phyloP scores from a whole-genome alignment of 2,329 filamentous ascomycete genomes.

The Pezicula rhizophila region DNA sequence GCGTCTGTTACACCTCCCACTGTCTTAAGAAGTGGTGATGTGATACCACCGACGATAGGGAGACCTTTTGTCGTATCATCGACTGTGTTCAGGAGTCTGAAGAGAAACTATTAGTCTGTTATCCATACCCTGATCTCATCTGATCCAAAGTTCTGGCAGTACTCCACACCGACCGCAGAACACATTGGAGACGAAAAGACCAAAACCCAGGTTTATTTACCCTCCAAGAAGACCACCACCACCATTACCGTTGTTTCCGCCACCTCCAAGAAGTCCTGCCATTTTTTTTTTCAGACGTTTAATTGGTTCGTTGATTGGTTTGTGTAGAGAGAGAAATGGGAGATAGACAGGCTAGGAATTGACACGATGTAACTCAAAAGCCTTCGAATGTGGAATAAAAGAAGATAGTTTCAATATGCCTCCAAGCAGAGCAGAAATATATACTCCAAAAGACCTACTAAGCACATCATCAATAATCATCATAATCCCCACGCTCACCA shows the following conservation, averaged over 20 bases:
- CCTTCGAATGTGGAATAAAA: too few relatives aligned
- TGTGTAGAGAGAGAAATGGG: too few relatives aligned
- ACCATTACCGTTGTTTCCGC: conserved; percentile 11
- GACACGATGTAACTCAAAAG: too few relatives aligned
- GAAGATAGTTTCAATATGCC: too few relatives aligned
- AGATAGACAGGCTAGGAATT: too few relatives aligned
- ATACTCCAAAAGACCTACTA: too few relatives aligned
- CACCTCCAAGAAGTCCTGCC: conserved; percentile 38
- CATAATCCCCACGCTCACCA: too few relatives aligned
- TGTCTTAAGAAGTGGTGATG: conserved; percentile 19
- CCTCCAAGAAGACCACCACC: conserved; percentile 15
- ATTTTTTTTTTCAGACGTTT: conserved; percentile 19
- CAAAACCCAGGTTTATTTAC: conserved; percentile 14
- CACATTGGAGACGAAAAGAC: neutral
- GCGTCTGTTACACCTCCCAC: conserved; percentile 21
- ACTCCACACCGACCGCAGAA: neutral
- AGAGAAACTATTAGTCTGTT: neutral
- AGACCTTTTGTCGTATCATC: conserved; percentile 20
- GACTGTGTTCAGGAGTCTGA: conserved; percentile 16
- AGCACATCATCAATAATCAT: too few relatives aligned
- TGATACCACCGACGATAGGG: conserved; percentile 17
- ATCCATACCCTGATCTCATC: too few relatives aligned
- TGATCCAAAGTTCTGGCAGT: too few relatives aligned
- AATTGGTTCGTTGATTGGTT: neutral
- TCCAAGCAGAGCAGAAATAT: too few relatives aligned